Evolutionary conservation across 192 early-diverging fungal species (phyloP).

Genomic region (Linnemannia schmuckeri): DNA sequence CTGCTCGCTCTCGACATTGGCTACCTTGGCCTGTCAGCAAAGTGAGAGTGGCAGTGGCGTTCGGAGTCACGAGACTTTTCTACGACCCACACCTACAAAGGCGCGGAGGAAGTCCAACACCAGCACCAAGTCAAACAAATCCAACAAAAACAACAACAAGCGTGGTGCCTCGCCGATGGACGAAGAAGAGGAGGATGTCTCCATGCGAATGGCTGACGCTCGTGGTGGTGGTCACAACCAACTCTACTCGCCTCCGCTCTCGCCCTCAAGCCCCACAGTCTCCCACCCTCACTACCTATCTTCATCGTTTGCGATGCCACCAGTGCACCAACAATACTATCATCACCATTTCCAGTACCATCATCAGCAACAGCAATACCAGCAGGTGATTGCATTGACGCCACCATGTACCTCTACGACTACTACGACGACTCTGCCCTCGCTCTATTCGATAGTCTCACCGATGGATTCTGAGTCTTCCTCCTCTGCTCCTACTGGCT

Average conservation of each 20-base stretch:
- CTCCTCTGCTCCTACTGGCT: background rate
- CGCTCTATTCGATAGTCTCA: constrained; percentile 5
- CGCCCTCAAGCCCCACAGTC: constrained; percentile 12
- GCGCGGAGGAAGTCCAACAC: background rate
- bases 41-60: background rate
- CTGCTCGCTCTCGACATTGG: constrained; percentile 16
- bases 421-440: background rate
- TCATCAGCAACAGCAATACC: background rate
- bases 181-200: background rate
- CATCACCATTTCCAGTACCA: background rate
- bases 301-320: background rate
- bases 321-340: background rate
- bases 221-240: background rate
- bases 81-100: background rate
- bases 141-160: background rate
- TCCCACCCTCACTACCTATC: background rate
- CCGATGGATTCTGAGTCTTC: background rate
- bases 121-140: background rate
- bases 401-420: background rate
- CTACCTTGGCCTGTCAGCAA: constrained; percentile 18
- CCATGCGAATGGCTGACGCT: background rate
- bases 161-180: background rate
- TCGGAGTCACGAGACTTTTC: constrained; percentile 4
- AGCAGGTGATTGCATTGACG: background rate
- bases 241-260: constrained; percentile 24